Evolutionary conservation across 495 filamentous ascomycete species (phyloP), one percentile per base, ranked within the genome.

Genomic region (Xylaria nigripes): DNA sequence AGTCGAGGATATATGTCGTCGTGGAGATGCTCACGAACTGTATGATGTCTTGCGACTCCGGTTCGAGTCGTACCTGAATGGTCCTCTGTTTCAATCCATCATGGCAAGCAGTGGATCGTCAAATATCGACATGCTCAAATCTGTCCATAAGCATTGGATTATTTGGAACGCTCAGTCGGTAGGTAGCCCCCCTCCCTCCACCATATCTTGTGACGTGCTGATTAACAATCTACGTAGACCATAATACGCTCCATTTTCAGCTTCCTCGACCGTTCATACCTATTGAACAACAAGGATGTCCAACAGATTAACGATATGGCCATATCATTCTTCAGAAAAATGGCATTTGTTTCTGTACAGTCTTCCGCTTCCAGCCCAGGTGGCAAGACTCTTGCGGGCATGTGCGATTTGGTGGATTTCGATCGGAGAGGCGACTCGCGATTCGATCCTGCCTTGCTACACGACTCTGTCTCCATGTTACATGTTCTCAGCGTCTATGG

Each of bases 191-290:
- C 1, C 46, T 48, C 52, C 25, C 22, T 46, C 1, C 46, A 23
- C 18, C 46, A 22, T n/a, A n/a, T 55, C 23, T 9, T 21, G 1
- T 16, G 10, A 32, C 12, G n/a, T 3, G 12, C 15, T 15, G 49
- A 27, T 50, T 55, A 29, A 55, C 46, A 45, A 19, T 15, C 19
- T 27, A 1, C 22, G 16, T 15, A 55, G 87, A 77, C 80, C 36
- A 84, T 80, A 18, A 76, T 98, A 48, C 79, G 89, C 51, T 89
- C 83, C 55, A 85, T 96, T 27, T 97, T 95, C 72, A 91, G 86
- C 63, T 96, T 90, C 58, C 76, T 98, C 50, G 92, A 98, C 62
- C 82, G 93, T 54, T 87, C 89, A 4, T 96, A 87, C 65, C 79
- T 98, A 19, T 72, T 96, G 1, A 81, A 83, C 29, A 80, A 79